Conservation (phyloP, 2,329 filamentous ascomycete species). For the Epichloe sibirici region DNA sequence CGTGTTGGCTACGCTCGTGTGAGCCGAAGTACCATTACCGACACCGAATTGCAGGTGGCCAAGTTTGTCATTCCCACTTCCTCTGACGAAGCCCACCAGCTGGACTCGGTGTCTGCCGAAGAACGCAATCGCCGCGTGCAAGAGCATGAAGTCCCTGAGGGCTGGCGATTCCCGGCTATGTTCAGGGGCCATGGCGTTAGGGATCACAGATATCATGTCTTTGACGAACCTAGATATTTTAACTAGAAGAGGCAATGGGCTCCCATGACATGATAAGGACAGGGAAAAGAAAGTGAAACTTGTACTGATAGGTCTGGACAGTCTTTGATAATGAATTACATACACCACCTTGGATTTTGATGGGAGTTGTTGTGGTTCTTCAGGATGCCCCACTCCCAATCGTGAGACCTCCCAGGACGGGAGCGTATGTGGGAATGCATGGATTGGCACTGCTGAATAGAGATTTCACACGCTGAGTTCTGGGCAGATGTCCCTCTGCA, state of each 20-base stretch:
- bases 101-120: conserved; percentile 33
- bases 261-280: not conserved
- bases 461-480: no score
- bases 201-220: conserved; percentile 89
- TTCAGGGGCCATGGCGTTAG: conserved; percentile 80
- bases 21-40: conserved; percentile 81
- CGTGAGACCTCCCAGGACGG: no score
- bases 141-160: conserved; percentile 64
- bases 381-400: no score
- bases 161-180: conserved; percentile 69
- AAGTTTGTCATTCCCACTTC: conserved; percentile 75
- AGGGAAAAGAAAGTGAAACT: not conserved
- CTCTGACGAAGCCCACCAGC: conserved; percentile 39
- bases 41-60: conserved; percentile 92
- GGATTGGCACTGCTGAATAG: no score
- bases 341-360: no score
- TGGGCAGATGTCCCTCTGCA: no score
- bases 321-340: no score
- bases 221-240: conserved; percentile 76
- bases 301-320: not conserved
- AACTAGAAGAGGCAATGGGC: conserved; percentile 14
- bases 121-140: conserved; percentile 45
- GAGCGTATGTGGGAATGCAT: no score
- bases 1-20: conserved; percentile 83
- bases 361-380: no score